Evolutionary conservation across 2,329 filamentous ascomycete species (phyloP).

Genomic region (Sclerotinia subarctica): DNA sequence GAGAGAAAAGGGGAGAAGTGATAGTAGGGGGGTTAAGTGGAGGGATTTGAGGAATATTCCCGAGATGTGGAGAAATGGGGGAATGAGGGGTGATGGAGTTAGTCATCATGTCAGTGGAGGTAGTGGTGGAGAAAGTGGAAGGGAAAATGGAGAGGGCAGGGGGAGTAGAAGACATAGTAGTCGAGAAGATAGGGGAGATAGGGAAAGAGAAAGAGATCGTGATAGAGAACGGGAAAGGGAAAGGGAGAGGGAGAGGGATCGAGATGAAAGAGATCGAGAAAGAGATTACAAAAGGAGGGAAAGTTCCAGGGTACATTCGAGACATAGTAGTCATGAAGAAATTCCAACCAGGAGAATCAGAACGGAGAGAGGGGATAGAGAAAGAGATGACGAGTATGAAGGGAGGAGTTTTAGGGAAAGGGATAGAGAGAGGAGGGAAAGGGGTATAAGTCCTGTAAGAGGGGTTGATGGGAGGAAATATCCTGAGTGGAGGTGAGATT

Average conservation of each 20-base stretch:
- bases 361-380: conserved; percentile 26
- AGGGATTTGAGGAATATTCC: conserved; percentile 21
- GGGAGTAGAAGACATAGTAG: conserved; percentile 24
- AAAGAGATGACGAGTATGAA: conserved; percentile 17
- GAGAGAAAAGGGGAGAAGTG: conserved; percentile 30
- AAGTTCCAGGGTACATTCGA: conserved; percentile 6
- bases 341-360: conserved; percentile 8
- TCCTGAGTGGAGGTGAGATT: conserved; percentile 21
- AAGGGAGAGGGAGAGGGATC: conserved; percentile 22
- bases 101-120: conserved; percentile 19
- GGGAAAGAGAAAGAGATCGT: conserved; percentile 18
- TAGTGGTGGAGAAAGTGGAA: conserved; percentile 17
- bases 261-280: conserved; percentile 19
- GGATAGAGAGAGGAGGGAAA: conserved; percentile 27
- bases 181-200: conserved; percentile 23
- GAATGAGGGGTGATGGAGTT: conserved; percentile 21
- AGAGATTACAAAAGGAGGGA: conserved; percentile 17
- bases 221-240: conserved; percentile 2
- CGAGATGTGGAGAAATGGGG: conserved; percentile 23
- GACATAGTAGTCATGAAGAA: conserved; percentile 19
- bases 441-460: conserved; percentile 30
- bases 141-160: conserved; percentile 23
- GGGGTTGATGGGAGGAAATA: conserved; percentile 37
- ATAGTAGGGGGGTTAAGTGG: conserved; percentile 13
- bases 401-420: conserved; percentile 25